These are phyloP conservation scores for Lactifluus echinatus DNA, from an alignment of 768 basidiomycete genomes.

Conservation along the genomic window DNA sequence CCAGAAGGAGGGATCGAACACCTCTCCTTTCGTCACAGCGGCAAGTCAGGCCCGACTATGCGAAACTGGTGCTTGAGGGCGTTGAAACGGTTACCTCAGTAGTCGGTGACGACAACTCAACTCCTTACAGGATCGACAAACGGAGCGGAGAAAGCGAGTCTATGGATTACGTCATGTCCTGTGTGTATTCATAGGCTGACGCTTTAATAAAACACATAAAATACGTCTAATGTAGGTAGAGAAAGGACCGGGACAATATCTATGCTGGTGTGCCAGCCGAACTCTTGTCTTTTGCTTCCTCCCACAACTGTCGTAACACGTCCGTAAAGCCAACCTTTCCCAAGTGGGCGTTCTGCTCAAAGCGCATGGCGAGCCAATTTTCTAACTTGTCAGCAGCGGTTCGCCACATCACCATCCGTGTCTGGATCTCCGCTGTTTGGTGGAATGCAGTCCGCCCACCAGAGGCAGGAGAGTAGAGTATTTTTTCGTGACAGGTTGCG, in stretches of 20 bases:
- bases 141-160: background rate
- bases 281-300: slow-evolving; percentile 50
- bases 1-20: slow-evolving; percentile 10
- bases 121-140: too few relatives aligned
- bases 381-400: slow-evolving; percentile 78
- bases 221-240: slow-evolving; percentile 16
- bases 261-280: slow-evolving; percentile 27
- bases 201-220: slow-evolving; percentile 24
- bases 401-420: slow-evolving; percentile 73
- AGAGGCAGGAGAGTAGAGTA: slow-evolving; percentile 73
- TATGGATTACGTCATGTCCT: slow-evolving; percentile 1
- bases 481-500: slow-evolving; percentile 84
- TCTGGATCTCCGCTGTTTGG: slow-evolving; percentile 90
- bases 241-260: slow-evolving; percentile 10
- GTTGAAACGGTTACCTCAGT: too few relatives aligned
- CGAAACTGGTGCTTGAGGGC: too few relatives aligned
- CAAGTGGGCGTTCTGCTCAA: slow-evolving; percentile 84
- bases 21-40: background rate
- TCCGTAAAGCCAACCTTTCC: slow-evolving; percentile 89
- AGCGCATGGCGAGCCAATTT: slow-evolving; percentile 77
- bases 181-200: slow-evolving; percentile 1
- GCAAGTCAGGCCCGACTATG: too few relatives aligned
- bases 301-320: slow-evolving; percentile 73
- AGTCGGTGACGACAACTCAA: background rate
- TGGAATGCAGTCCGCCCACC: slow-evolving; percentile 58